Evolutionary conservation across 805 yeast species (phyloP).

Genomic region (Wickerhamiella spandovensis): DNA sequence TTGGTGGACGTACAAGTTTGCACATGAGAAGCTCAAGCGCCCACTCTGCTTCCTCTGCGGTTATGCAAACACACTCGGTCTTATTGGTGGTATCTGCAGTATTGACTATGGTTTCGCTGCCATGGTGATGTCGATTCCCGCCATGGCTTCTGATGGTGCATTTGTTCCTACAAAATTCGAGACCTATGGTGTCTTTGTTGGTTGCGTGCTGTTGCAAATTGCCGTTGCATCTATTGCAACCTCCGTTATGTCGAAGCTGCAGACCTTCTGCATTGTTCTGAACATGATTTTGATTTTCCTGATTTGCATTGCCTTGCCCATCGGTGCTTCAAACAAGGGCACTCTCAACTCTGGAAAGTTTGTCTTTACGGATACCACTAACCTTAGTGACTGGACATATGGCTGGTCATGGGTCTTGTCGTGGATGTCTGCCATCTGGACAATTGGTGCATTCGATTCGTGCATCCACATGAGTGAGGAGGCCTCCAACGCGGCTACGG

Average conservation of each 20-base stretch:
- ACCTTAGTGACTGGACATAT: constrained; percentile 50
- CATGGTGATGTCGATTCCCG: constrained; percentile 28
- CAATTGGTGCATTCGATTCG: constrained; percentile 35
- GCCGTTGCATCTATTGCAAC: constrained; percentile 42
- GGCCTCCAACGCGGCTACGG: constrained; percentile 46
- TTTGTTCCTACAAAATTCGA: constrained; percentile 35
- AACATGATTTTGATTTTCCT: constrained; percentile 40
- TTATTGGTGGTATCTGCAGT: constrained; percentile 52
- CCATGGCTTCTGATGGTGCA: constrained; percentile 35
- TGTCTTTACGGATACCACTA: constrained; percentile 39
- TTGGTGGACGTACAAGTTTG: constrained; percentile 51
- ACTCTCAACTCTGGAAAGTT: constrained; percentile 35
- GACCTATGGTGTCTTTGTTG: constrained; percentile 52
- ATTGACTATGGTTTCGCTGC: constrained; percentile 57
- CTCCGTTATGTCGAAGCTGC: constrained; percentile 40
- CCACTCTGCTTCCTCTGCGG: constrained; percentile 51
- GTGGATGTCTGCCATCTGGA: constrained; percentile 50
- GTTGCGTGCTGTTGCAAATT: constrained; percentile 40
- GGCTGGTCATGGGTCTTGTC: constrained; percentile 46
- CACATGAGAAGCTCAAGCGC: constrained; percentile 39
- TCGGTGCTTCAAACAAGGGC: constrained; percentile 27
- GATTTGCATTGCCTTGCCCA: constrained; percentile 48
- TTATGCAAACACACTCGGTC: constrained; percentile 48
- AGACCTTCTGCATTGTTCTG: constrained; percentile 40
- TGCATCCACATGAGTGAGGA: constrained; percentile 55